Percentiles rank a stretch among this genome's conserved stretches.
Evolutionary conservation across 2,329 filamentous ascomycete genomes (phyloP).

Genomic region (Apiospora malaysiana): DNA sequence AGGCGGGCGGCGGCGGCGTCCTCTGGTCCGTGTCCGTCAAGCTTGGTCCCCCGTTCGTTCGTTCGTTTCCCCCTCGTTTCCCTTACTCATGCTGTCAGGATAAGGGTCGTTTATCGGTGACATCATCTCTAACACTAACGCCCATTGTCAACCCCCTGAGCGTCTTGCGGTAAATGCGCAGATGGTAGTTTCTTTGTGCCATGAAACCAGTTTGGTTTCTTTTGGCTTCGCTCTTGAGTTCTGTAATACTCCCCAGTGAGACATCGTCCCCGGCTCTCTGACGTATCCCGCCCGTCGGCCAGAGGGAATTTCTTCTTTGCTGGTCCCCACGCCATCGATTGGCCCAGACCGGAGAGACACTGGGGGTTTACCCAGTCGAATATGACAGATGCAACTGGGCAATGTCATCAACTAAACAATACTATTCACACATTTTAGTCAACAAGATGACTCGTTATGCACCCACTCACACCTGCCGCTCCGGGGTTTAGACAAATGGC

Average conservation of each 20-base stretch:
- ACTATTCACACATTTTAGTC: background rate
- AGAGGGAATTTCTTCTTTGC: background rate
- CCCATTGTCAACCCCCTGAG: background rate
- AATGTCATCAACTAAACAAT: constrained; percentile 4
- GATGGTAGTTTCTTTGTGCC: background rate
- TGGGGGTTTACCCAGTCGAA: background rate
- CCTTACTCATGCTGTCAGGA: constrained; percentile 8
- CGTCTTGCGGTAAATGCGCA: background rate
- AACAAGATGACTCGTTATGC: background rate
- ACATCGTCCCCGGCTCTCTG: background rate
- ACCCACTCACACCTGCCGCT: background rate
- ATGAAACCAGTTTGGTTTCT: background rate
- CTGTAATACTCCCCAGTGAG: background rate
- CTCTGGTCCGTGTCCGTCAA: constrained; percentile 8
- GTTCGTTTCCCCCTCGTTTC: constrained; percentile 6
- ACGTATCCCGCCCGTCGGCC: background rate
- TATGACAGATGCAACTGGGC: constrained; percentile 2
- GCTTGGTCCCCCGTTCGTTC: constrained; percentile 7
- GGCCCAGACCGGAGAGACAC: background rate
- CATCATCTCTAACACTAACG: background rate
- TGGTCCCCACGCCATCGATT: background rate
- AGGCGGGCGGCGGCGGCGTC: background rate
- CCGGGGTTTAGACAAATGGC: background rate
- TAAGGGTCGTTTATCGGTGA: constrained; percentile 12
- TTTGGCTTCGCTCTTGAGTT: background rate